Conservation (phyloP, 1,139 yeast genomes). For the Cylindricascospora bacillispora region DNA sequence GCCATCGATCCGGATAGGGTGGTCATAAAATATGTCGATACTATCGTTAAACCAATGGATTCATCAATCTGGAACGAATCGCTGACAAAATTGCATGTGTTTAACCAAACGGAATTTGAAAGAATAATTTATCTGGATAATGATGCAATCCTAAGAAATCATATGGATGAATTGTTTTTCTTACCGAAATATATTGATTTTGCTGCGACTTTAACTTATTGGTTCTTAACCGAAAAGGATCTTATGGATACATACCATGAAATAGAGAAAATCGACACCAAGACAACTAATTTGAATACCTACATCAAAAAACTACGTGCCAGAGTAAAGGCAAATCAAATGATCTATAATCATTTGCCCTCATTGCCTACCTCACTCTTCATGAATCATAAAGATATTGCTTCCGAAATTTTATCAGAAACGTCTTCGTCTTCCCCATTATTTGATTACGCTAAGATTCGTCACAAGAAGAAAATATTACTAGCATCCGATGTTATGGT, state of each 20-base stretch:
- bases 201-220: conserved; percentile 25
- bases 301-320: conserved; percentile 11
- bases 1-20: conserved; percentile 18
- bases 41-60: conserved; percentile 17
- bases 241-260: conserved; percentile 13
- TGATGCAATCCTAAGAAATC: conserved; percentile 26
- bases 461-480: conserved; percentile 12
- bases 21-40: conserved; percentile 19
- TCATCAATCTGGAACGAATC: conserved; percentile 36
- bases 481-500: conserved; percentile 25
- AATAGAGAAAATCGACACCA: conserved; percentile 10
- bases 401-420: conserved; percentile 17
- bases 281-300: conserved; percentile 14
- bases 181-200: conserved; percentile 27
- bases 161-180: conserved; percentile 38
- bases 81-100: conserved; percentile 42
- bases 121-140: conserved; percentile 34
- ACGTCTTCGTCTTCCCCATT: conserved; percentile 15
- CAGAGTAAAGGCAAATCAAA: conserved; percentile 15
- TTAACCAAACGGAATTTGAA: conserved; percentile 38
- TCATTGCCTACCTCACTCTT: conserved; percentile 18
- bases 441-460: conserved; percentile 9
- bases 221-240: conserved; percentile 18
- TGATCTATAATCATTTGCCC: conserved; percentile 24
- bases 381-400: conserved; percentile 17